phyloP scores from a whole-genome alignment of 192 early-diverging fungal species.

The Coemansia umbellata region DNA sequence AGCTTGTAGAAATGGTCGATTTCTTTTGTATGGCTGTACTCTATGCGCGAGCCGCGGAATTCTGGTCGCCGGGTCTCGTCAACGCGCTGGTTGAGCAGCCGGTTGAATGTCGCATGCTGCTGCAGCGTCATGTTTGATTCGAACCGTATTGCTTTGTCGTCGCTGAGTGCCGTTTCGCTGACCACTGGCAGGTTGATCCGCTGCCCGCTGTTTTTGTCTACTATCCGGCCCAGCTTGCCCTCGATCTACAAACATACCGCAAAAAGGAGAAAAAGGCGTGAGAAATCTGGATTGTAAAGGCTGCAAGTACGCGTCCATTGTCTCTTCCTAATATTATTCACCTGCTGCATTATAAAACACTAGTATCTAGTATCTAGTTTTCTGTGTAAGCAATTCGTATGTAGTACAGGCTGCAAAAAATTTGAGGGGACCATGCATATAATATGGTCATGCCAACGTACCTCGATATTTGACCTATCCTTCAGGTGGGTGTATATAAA shows the following conservation, averaged over 20 bases:
- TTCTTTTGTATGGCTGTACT: conserved; percentile 72
- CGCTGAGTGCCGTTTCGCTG: conserved; percentile 55
- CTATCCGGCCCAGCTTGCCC: conserved; percentile 81
- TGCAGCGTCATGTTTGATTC: conserved; percentile 82
- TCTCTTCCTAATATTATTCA: too few species aligned
- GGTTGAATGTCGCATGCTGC: conserved; percentile 84
- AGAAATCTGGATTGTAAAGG: too few species aligned
- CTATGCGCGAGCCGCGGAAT: conserved; percentile 53
- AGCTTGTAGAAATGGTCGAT: conserved; percentile 63
- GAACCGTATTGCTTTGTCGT: conserved; percentile 55
- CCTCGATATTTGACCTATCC: conserved; percentile 34
- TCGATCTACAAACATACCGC: conserved; percentile 84
- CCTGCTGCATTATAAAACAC: too few species aligned
- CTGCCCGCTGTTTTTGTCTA: conserved; percentile 60
- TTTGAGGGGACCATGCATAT: too few species aligned
- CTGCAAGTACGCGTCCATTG: too few species aligned
- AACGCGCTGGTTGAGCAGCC: conserved; percentile 70
- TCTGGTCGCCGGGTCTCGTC: conserved; percentile 51
- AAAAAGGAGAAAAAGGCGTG: too few species aligned
- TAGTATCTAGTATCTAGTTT: too few species aligned
- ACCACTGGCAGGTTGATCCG: conserved; percentile 62
- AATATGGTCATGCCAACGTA: too few species aligned
- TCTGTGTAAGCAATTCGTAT: too few species aligned
- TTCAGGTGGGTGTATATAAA: conserved; percentile 60
- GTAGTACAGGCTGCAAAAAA: too few species aligned